A percentile compares a stretch with the other conserved stretches of the same genome.
These are phyloP conservation scores for Fomitopsis serialis DNA, from an alignment of 768 basidiomycete species.

Conservation along the genomic window DNA sequence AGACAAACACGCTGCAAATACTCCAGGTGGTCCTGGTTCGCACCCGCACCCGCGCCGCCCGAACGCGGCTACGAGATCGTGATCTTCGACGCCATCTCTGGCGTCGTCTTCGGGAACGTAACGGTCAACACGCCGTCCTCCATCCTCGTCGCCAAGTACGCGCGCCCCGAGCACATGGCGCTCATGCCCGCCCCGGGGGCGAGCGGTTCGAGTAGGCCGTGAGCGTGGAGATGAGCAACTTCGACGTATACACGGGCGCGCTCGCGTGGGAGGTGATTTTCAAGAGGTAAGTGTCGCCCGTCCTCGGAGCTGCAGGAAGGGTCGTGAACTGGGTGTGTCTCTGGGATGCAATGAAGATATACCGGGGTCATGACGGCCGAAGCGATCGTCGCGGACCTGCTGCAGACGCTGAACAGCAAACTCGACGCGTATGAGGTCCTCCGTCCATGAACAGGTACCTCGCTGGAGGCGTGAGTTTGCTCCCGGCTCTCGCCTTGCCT, in stretches of 20 bases:
- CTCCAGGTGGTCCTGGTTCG: too few species aligned
- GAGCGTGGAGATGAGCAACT: slow-evolving; percentile 47
- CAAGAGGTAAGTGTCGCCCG: slow-evolving; percentile 44
- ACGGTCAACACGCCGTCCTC: slow-evolving; percentile 62
- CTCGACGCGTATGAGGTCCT: slow-evolving; percentile 53
- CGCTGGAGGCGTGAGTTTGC: slow-evolving; percentile 31
- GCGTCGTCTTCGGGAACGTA: slow-evolving; percentile 55
- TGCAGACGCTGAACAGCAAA: slow-evolving; percentile 30
- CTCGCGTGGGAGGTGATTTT: slow-evolving; percentile 43
- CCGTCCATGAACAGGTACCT: slow-evolving; percentile 45
- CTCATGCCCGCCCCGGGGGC: slow-evolving; percentile 38
- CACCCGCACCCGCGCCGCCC: too few species aligned
- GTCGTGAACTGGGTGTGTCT: neutral
- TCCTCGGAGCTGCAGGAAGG: neutral
- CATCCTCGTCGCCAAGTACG: slow-evolving; percentile 50
- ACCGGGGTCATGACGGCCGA: slow-evolving; percentile 28
- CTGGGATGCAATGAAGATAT: neutral
- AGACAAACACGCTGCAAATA: too few species aligned
- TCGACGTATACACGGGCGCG: slow-evolving; percentile 38
- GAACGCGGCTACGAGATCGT: too few species aligned
- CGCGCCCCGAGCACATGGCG: slow-evolving; percentile 26
- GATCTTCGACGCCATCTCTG: too few species aligned
- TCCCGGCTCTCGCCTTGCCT: neutral
- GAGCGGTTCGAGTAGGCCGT: slow-evolving; percentile 36
- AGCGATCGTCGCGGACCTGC: slow-evolving; percentile 20